phyloP scores from a whole-genome alignment of 768 basidiomycete species.

The Coprinopsis sp. region DNA sequence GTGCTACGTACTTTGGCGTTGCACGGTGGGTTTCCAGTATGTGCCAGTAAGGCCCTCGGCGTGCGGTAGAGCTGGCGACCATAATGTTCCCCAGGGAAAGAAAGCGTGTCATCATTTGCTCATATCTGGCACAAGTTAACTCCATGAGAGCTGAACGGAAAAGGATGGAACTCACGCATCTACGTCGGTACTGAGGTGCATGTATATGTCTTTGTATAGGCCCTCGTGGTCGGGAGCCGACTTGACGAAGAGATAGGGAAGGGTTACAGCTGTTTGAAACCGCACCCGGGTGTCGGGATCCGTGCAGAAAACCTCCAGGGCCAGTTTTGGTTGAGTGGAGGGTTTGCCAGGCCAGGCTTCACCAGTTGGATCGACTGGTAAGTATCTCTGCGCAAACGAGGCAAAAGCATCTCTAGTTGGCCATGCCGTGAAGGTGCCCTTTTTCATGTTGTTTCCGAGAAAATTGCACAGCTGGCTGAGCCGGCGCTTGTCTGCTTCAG shows the following conservation, averaged over 20 bases:
- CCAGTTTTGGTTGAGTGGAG: not conserved
- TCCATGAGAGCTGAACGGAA: not conserved
- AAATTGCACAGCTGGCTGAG: slow-evolving; percentile 76
- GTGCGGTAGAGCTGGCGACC: slow-evolving; percentile 69
- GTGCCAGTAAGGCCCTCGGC: slow-evolving; percentile 86
- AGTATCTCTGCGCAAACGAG: slow-evolving; percentile 62
- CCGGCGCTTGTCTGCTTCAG: slow-evolving; percentile 88
- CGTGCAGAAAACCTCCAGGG: slow-evolving; percentile 29
- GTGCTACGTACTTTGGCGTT: slow-evolving; percentile 31
- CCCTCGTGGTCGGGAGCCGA: slow-evolving; percentile 30
- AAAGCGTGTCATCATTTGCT: slow-evolving; percentile 69
- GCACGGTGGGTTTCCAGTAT: slow-evolving; percentile 66
- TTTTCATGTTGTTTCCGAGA: slow-evolving; percentile 8
- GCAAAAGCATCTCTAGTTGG: slow-evolving; percentile 54
- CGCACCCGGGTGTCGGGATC: slow-evolving; percentile 84
- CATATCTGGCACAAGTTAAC: slow-evolving; percentile 44
- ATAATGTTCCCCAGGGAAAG: slow-evolving; percentile 73
- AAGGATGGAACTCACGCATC: slow-evolving; percentile 41
- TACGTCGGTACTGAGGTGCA: slow-evolving; percentile 39
- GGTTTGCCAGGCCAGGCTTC: not conserved
- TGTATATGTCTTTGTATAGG: slow-evolving; percentile 46
- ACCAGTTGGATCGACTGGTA: slow-evolving; percentile 48
- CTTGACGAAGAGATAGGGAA: slow-evolving; percentile 52
- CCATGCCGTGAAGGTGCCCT: slow-evolving; percentile 10
- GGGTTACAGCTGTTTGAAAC: slow-evolving; percentile 64